phyloP scores from a whole-genome alignment of 768 basidiomycete species.

The Dendrothele bispora region DNA sequence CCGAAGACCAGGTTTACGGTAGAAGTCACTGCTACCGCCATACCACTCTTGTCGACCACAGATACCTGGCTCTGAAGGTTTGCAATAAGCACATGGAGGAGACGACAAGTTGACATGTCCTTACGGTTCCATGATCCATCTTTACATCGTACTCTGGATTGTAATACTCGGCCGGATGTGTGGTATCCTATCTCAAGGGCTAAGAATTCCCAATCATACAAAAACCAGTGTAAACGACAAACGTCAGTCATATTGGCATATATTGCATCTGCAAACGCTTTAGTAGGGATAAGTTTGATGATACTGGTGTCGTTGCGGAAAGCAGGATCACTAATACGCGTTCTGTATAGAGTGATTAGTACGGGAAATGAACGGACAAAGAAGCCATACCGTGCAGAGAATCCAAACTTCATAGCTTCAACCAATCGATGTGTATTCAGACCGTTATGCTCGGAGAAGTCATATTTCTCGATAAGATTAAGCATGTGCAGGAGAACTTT shows the following conservation, averaged over 20 bases:
- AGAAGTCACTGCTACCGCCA: constrained; percentile 84
- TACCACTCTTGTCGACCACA: constrained; percentile 78
- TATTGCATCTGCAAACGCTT: constrained; percentile 62
- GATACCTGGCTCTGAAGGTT: constrained; percentile 74
- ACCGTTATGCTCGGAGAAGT: constrained; percentile 50
- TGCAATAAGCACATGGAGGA: background rate
- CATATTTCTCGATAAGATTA: constrained; percentile 84
- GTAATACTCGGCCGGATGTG: constrained; percentile 83
- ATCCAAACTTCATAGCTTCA: constrained; percentile 80
- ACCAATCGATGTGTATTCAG: constrained; percentile 78
- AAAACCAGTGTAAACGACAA: constrained; percentile 21
- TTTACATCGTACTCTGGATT: constrained; percentile 76
- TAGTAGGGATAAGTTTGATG: constrained; percentile 67
- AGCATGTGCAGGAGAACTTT: constrained; percentile 84
- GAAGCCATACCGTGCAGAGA: constrained; percentile 42
- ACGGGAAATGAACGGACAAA: background rate
- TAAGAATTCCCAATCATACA: too few relatives aligned
- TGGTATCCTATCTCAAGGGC: constrained; percentile 58
- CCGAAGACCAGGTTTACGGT: constrained; percentile 93
- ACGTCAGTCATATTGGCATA: constrained; percentile 82
- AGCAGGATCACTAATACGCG: constrained; percentile 77
- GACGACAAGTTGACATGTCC: constrained; percentile 20
- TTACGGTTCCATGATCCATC: constrained; percentile 85
- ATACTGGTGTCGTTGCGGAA: constrained; percentile 57
- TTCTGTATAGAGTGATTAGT: constrained; percentile 41